Percentiles rank a stretch among this genome's conserved stretches.
Evolutionary conservation across 1,284 basidiomycete species (phyloP).

Genomic region (Cryptococcus neoformans): DNA sequence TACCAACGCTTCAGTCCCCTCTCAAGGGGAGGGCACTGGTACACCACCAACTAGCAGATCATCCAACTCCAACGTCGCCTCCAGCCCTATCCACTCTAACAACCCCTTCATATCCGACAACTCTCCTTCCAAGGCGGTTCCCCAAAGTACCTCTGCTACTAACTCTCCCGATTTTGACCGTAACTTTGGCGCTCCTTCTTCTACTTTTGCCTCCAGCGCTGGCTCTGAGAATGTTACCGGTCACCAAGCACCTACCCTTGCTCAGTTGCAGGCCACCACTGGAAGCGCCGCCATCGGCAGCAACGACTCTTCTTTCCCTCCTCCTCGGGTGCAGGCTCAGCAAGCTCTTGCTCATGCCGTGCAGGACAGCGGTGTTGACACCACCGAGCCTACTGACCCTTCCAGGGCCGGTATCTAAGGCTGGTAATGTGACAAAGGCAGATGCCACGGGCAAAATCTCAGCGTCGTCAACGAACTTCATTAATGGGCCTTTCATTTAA

Average conservation of each 20-base stretch:
- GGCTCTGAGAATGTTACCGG: not conserved
- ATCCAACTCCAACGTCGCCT: not conserved
- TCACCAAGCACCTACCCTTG: not conserved
- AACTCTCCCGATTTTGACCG: not conserved
- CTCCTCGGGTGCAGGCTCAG: conserved; percentile 2
- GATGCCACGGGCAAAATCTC: no score
- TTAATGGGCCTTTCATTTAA: no score
- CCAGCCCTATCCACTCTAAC: not conserved
- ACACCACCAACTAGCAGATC: not conserved
- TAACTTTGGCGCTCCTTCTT: not conserved
- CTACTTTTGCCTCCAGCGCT: not conserved
- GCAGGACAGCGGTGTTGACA: not conserved
- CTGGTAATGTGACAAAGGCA: no score
- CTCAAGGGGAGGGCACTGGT: no score
- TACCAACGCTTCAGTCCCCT: no score
- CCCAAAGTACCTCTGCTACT: not conserved
- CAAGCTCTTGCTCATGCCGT: conserved; percentile 1
- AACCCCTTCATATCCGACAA: not conserved
- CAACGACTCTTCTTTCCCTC: not conserved
- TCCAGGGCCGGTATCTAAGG: no score
- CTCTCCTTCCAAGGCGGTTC: not conserved
- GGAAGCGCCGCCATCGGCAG: not conserved
- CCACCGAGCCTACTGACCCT: no score
- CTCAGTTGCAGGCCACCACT: not conserved
- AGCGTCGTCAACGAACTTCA: no score